Percentiles rank a stretch among this genome's conserved stretches.
These are phyloP conservation scores for Apostasia shenzhenica DNA, from an alignment of 106 monocot genomes.

Conservation along the genomic window DNA sequence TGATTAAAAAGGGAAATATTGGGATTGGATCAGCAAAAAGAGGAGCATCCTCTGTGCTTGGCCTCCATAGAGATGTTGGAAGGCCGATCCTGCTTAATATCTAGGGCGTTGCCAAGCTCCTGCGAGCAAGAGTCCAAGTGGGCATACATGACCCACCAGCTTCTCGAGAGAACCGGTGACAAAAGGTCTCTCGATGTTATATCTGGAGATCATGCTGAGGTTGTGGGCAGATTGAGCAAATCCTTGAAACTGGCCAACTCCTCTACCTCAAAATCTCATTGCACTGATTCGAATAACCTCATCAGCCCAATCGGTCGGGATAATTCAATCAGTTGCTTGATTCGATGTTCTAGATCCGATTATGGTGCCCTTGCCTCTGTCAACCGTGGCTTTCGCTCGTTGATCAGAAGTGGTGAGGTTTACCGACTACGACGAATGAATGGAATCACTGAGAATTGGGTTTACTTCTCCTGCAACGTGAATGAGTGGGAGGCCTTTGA, in stretches of 20 bases:
- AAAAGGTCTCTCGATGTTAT: neutral
- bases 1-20: neutral
- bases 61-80: slow-evolving; percentile 14
- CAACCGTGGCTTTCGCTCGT: slow-evolving; percentile 43
- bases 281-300: slow-evolving; percentile 7
- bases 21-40: neutral
- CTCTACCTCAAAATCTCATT: neutral
- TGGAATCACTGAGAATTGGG: slow-evolving; percentile 60
- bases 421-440: slow-evolving; percentile 42
- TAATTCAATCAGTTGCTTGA: slow-evolving; percentile 46
- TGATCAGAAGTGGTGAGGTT: slow-evolving; percentile 56
- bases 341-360: slow-evolving; percentile 50
- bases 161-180: neutral
- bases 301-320: slow-evolving; percentile 36
- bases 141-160: slow-evolving; percentile 10
- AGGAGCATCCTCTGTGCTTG: neutral
- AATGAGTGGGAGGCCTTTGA: slow-evolving; percentile 74
- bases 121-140: slow-evolving; percentile 25
- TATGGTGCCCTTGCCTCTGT: slow-evolving; percentile 46
- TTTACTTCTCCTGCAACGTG: slow-evolving; percentile 80
- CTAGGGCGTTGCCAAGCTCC: slow-evolving; percentile 12
- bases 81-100: slow-evolving; percentile 9
- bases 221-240: neutral
- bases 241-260: neutral
- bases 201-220: slow-evolving; percentile 1